Evolutionary conservation across 2,329 filamentous ascomycete genomes (phyloP).

Genomic region (Scopulariopsis brevicaulis): DNA sequence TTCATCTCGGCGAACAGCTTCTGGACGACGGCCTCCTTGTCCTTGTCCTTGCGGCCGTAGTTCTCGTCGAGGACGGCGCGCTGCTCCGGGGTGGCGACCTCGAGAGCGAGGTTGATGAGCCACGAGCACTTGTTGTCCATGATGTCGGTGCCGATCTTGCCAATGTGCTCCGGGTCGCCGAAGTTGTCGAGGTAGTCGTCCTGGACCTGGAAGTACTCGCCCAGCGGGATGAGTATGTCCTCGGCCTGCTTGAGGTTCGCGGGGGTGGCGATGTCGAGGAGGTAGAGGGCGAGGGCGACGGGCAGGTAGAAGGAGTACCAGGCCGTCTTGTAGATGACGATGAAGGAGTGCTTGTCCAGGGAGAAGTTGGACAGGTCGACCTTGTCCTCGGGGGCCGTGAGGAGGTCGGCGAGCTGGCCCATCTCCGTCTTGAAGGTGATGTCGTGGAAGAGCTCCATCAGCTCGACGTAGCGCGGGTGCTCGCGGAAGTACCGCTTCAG

Average conservation of each 20-base stretch:
- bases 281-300: conserved; percentile 79
- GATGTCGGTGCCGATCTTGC: conserved; percentile 98
- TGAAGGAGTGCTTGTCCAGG: conserved; percentile 91
- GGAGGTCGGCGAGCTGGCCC: conserved; percentile 85
- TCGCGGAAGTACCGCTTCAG: conserved; percentile 88
- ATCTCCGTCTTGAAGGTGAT: conserved; percentile 88
- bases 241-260: conserved; percentile 83
- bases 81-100: conserved; percentile 72
- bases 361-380: conserved; percentile 94
- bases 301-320: conserved; percentile 99
- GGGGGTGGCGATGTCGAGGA: conserved; percentile 72
- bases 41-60: conserved; percentile 85
- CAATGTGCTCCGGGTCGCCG: conserved; percentile 81
- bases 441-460: conserved; percentile 95
- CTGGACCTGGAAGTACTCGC: conserved; percentile 98
- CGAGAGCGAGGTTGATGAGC: conserved; percentile 90
- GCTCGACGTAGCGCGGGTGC: conserved; percentile 79
- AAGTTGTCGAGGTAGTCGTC: conserved; percentile 99
- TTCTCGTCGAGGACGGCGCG: conserved; percentile 79
- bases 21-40: conserved; percentile 78
- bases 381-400: conserved; percentile 89
- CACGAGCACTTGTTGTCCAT: conserved; percentile 99
- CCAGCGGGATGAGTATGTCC: conserved; percentile 90
- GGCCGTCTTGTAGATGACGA: conserved; percentile 98
- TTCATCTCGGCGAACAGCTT: conserved; percentile 76